phyloP scores from a whole-genome alignment of 2,329 filamentous ascomycete genomes.

The Aspergillus sp. region DNA sequence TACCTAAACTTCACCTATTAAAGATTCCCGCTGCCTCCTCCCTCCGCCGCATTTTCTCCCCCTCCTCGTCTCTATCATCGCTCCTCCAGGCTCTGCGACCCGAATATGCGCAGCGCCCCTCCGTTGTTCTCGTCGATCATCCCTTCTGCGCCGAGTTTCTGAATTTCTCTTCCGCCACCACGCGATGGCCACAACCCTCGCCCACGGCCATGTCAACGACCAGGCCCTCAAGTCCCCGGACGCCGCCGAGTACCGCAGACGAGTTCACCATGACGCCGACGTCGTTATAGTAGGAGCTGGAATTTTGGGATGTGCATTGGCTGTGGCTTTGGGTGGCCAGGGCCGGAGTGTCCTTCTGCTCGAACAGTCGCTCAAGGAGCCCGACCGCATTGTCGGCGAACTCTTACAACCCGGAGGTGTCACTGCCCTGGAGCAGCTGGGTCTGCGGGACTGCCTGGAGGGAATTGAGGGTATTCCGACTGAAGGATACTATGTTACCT shows the following conservation, averaged over 20 bases:
- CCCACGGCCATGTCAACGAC: constrained; percentile 21
- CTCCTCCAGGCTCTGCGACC: background rate
- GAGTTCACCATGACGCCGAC: constrained; percentile 65
- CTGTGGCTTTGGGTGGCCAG: constrained; percentile 81
- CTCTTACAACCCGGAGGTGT: constrained; percentile 91
- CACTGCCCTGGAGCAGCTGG: constrained; percentile 74
- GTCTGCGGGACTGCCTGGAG: constrained; percentile 78
- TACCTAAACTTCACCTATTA: background rate
- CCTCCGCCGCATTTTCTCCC: constrained; percentile 2
- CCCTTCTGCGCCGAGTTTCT: constrained; percentile 10
- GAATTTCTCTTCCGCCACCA: constrained; percentile 14
- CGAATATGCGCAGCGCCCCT: constrained; percentile 23
- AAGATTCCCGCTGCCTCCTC: constrained; percentile 1
- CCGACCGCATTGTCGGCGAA: constrained; percentile 94
- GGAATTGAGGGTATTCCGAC: constrained; percentile 83
- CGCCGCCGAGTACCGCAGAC: constrained; percentile 47
- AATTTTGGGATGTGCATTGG: constrained; percentile 82
- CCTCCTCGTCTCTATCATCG: background rate
- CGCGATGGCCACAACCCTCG: constrained; percentile 31
- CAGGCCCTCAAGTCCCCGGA: constrained; percentile 23
- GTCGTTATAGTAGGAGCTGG: constrained; percentile 91
- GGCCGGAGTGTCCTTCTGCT: constrained; percentile 87
- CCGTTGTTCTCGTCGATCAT: constrained; percentile 8
- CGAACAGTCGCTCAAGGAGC: constrained; percentile 85
- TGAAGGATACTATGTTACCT: constrained; percentile 84